phyloP scores from a whole-genome alignment of 495 filamentous ascomycete genomes.

The Podospora fimiseda region DNA sequence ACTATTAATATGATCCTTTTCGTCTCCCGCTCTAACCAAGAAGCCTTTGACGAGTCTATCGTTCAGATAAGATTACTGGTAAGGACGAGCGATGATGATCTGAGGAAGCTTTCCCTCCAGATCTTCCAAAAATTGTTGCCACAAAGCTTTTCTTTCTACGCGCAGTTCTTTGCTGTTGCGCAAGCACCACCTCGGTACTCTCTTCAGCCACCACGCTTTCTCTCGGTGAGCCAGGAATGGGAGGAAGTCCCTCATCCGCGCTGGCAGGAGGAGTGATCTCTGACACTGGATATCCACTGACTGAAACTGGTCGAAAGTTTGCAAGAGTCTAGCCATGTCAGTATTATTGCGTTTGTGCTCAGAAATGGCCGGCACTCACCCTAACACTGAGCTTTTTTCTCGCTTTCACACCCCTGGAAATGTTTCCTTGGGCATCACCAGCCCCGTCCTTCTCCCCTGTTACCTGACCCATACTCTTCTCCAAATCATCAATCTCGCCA shows the following conservation, averaged over 20 bases:
- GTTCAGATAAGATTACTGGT: slow-evolving; percentile 8
- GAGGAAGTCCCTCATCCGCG: slow-evolving; percentile 17
- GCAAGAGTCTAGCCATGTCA: slow-evolving; percentile 13
- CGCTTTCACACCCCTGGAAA: slow-evolving; percentile 10
- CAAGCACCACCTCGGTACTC: neutral
- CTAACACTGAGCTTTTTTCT: slow-evolving; percentile 32
- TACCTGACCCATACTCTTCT: slow-evolving; percentile 19
- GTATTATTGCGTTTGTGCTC: neutral
- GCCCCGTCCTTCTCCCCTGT: neutral
- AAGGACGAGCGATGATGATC: slow-evolving; percentile 6
- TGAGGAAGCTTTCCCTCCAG: slow-evolving; percentile 13
- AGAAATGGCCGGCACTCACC: slow-evolving; percentile 14
- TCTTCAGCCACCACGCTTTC: neutral
- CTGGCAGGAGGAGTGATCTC: slow-evolving; percentile 25
- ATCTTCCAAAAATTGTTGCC: slow-evolving; percentile 39
- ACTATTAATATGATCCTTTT: neutral
- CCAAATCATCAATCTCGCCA: slow-evolving; percentile 59
- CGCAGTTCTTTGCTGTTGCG: slow-evolving; percentile 28
- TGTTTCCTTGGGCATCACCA: neutral
- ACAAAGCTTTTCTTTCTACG: slow-evolving; percentile 49
- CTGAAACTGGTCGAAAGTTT: slow-evolving; percentile 12
- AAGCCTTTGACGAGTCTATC: neutral
- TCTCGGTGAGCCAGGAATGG: slow-evolving; percentile 11
- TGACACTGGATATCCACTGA: slow-evolving; percentile 2
- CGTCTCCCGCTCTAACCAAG: neutral